Evolutionary conservation across 179 eudicot genomes (phyloP).

Genomic region (Spergularia azorica): DNA sequence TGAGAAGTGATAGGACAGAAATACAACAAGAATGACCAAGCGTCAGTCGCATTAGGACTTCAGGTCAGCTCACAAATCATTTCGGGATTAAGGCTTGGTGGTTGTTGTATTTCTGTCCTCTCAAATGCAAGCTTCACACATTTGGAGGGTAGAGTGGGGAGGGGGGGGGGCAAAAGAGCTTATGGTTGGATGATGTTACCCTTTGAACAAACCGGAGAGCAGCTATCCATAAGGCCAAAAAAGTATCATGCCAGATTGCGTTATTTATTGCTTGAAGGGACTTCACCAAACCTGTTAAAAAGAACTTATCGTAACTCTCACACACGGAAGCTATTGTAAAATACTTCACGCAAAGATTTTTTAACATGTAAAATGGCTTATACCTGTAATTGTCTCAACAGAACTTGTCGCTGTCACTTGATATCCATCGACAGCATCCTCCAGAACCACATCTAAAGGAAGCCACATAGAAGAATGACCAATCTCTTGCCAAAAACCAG

Average conservation of each 20-base stretch:
- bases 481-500: conserved; percentile 58
- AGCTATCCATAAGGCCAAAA: conserved; percentile 93
- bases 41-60: no score
- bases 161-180: conserved; percentile 10
- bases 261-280: conserved; percentile 79
- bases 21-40: no score
- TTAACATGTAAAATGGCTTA: conserved; percentile 9
- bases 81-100: no score
- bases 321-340: neutral
- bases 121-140: no score
- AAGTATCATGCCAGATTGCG: conserved; percentile 81
- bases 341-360: neutral
- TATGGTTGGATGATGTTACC: conserved; percentile 43
- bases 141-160: neutral
- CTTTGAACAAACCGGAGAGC: conserved; percentile 95
- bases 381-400: conserved; percentile 82
- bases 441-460: conserved; percentile 85
- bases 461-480: conserved; percentile 80
- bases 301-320: conserved; percentile 1
- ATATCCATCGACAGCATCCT: conserved; percentile 85
- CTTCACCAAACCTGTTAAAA: conserved; percentile 62
- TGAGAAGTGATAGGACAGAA: no score
- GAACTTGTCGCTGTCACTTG: conserved; percentile 85
- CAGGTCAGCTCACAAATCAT: no score
- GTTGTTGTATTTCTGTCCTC: no score